A percentile compares a stretch with the other conserved stretches of the same genome.
These are phyloP conservation scores for Plectosphaerella sp. DNA, from an alignment of 2,329 filamentous ascomycete species.

Conservation along the genomic window DNA sequence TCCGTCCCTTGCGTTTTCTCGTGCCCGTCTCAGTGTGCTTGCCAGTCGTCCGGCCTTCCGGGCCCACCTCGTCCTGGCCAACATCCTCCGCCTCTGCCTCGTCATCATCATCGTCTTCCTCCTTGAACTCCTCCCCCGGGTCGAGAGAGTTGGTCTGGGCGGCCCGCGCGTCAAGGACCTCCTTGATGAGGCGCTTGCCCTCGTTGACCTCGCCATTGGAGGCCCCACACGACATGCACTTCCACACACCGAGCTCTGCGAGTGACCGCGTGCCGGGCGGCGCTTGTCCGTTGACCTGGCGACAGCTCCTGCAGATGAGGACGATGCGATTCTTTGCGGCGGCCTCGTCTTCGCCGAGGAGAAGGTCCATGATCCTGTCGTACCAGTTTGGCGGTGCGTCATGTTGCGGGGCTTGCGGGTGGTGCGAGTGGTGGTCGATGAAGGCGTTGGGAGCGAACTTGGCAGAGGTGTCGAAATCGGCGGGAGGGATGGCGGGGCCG, in stretches of 20 bases:
- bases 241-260: constrained; percentile 81
- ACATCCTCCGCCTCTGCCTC: constrained; percentile 4
- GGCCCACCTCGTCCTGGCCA: background rate
- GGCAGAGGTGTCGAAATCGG: constrained; percentile 38
- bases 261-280: constrained; percentile 77
- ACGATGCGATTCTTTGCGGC: constrained; percentile 86
- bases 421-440: constrained; percentile 20
- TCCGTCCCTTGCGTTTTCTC: constrained; percentile 12
- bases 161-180: constrained; percentile 42
- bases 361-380: constrained; percentile 84
- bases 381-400: constrained; percentile 67
- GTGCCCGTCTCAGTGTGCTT: constrained; percentile 7
- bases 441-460: constrained; percentile 76
- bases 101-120: constrained; percentile 7
- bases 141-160: constrained; percentile 6
- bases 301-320: constrained; percentile 76
- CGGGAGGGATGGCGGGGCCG: constrained; percentile 12
- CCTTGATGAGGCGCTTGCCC: constrained; percentile 65
- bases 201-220: constrained; percentile 81
- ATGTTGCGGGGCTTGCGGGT: constrained; percentile 4
- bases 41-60: constrained; percentile 7
- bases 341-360: constrained; percentile 93
- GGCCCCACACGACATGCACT: constrained; percentile 77
- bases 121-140: constrained; percentile 11
- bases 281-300: constrained; percentile 91